A percentile compares a stretch with the other conserved stretches of the same genome.
Evolutionary conservation across 768 basidiomycete species (phyloP).

Genomic region (Russula foetens): DNA sequence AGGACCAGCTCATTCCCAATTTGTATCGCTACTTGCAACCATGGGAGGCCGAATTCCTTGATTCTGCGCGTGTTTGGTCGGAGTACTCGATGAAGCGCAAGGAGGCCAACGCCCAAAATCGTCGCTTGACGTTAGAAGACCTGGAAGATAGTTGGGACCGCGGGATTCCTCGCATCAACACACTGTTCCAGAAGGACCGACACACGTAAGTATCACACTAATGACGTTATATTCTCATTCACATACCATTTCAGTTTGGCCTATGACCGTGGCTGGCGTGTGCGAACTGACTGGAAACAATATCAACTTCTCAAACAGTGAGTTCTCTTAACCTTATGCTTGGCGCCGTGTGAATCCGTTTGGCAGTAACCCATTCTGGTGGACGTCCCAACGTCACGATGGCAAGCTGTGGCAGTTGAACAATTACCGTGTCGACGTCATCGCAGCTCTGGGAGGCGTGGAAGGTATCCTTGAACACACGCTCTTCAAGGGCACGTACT

Average conservation of each 20-base stretch:
- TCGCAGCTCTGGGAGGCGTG: slow-evolving; percentile 94
- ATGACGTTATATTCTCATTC: neutral
- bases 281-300: slow-evolving; percentile 96
- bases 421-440: slow-evolving; percentile 97
- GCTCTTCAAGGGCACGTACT: slow-evolving; percentile 94
- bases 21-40: slow-evolving; percentile 94
- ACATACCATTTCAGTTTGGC: slow-evolving; percentile 50
- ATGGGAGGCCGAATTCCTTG: slow-evolving; percentile 96
- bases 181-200: slow-evolving; percentile 96
- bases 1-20: slow-evolving; percentile 94
- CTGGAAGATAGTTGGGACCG: slow-evolving; percentile 98
- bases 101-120: slow-evolving; percentile 98
- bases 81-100: slow-evolving; percentile 99
- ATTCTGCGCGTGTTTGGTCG: slow-evolving; percentile 97
- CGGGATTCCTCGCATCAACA: slow-evolving; percentile 97
- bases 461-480: slow-evolving; percentile 97
- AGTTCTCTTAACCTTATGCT: slow-evolving; percentile 24
- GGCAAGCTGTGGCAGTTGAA: slow-evolving; percentile 96
- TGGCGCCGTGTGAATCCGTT: neutral
- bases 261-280: slow-evolving; percentile 99
- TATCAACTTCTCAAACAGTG: slow-evolving; percentile 90
- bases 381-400: slow-evolving; percentile 96
- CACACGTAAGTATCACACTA: slow-evolving; percentile 55
- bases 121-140: slow-evolving; percentile 93
- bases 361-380: slow-evolving; percentile 92